Evolutionary conservation across 2,329 filamentous ascomycete species (phyloP).

Genomic region (Alternaria triticina): DNA sequence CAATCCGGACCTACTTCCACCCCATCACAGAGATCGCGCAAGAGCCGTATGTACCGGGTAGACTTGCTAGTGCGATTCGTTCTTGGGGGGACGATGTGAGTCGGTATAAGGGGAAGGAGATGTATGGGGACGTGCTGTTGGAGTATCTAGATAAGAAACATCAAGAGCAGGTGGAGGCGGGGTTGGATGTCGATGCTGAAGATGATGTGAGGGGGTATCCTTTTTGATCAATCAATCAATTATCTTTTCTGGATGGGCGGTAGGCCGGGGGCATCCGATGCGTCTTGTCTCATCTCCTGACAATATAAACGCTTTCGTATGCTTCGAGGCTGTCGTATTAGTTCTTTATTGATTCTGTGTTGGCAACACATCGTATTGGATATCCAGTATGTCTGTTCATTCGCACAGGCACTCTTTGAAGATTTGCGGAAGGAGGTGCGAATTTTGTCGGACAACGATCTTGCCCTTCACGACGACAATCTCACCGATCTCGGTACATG

Average conservation of each 20-base stretch:
- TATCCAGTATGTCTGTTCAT: background rate
- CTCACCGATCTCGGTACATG: background rate
- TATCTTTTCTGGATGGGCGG: background rate
- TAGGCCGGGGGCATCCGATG: background rate
- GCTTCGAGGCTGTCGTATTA: background rate
- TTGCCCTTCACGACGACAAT: background rate
- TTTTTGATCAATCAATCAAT: slow-evolving; percentile 45
- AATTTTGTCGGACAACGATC: background rate
- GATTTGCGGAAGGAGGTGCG: background rate
- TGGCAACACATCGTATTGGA: background rate
- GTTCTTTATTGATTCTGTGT: background rate
- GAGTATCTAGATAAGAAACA: slow-evolving; percentile 79
- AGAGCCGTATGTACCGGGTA: slow-evolving; percentile 78
- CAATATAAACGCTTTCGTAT: background rate
- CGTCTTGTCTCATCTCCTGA: background rate
- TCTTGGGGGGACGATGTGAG: slow-evolving; percentile 83
- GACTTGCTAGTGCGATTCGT: slow-evolving; percentile 76
- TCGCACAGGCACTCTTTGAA: background rate
- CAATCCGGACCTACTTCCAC: slow-evolving; percentile 80
- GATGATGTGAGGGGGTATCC: slow-evolving; percentile 70
- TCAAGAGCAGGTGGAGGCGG: slow-evolving; percentile 71
- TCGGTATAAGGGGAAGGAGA: slow-evolving; percentile 78
- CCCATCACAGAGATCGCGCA: slow-evolving; percentile 70
- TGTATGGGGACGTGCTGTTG: slow-evolving; percentile 74
- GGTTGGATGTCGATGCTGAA: slow-evolving; percentile 67